These are phyloP conservation scores for Solanum chilense DNA, from an alignment of 257 asterid genomes.

Conservation along the genomic window DNA sequence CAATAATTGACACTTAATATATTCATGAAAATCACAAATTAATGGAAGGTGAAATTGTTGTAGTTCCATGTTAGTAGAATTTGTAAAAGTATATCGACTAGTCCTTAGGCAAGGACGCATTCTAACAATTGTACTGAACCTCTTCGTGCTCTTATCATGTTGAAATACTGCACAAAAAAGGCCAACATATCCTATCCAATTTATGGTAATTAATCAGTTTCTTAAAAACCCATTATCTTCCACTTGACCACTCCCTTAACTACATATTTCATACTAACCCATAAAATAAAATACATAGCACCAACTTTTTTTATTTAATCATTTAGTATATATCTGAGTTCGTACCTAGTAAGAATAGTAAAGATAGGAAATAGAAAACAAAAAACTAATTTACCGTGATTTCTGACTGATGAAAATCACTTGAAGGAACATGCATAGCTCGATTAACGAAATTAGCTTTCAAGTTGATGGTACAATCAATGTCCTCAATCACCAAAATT, in stretches of 20 bases:
- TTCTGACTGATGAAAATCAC: background rate
- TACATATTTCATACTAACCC: background rate
- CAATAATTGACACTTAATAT: background rate
- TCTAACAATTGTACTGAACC: background rate
- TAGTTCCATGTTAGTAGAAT: background rate
- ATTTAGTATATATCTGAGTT: background rate
- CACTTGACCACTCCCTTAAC: background rate
- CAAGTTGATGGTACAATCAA: slow-evolving; percentile 13
- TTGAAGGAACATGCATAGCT: background rate
- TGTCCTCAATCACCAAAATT: slow-evolving; percentile 11
- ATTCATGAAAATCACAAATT: background rate
- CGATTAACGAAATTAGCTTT: background rate
- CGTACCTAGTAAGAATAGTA: background rate
- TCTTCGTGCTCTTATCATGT: background rate
- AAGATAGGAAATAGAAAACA: background rate
- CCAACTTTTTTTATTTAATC: background rate
- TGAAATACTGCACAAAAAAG: background rate
- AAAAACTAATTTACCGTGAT: background rate
- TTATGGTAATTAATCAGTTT: background rate
- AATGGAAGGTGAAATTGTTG: background rate
- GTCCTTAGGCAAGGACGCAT: background rate
- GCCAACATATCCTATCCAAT: background rate
- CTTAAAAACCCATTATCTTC: background rate
- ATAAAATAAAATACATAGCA: background rate
- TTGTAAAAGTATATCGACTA: background rate